Conservation (phyloP, 306 rosid genomes). For the Neltuma alba region DNA sequence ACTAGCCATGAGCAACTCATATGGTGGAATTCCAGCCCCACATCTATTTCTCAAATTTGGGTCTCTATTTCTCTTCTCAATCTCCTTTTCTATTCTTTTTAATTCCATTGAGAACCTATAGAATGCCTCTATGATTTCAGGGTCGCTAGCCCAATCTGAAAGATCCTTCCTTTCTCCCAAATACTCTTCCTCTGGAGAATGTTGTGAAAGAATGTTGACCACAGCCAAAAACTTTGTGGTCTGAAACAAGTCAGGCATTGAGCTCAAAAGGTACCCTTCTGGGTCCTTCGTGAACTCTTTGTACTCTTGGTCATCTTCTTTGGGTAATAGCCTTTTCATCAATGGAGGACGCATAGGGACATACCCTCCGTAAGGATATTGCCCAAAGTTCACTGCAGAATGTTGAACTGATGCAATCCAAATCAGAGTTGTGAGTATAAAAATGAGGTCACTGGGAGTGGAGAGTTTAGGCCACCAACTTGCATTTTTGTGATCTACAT, state of each 20-base stretch:
- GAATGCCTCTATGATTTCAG: constrained; percentile 43
- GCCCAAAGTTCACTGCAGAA: neutral
- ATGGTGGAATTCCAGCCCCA: constrained; percentile 48
- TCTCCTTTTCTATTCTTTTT: constrained; percentile 39
- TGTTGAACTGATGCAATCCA: neutral
- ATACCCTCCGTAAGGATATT: neutral
- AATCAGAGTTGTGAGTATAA: constrained; percentile 24
- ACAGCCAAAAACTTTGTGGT: constrained; percentile 39
- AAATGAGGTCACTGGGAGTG: constrained; percentile 30
- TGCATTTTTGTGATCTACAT: constrained; percentile 58
- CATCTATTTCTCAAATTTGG: constrained; percentile 41
- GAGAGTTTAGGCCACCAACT: constrained; percentile 75
- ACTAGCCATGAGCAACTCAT: constrained; percentile 42
- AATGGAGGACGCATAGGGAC: neutral
- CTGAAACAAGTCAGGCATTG: constrained; percentile 38
- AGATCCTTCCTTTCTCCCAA: constrained; percentile 41
- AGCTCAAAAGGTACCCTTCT: constrained; percentile 30
- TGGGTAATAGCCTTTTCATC: neutral
- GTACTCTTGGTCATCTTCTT: neutral
- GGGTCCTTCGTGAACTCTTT: constrained; percentile 21
- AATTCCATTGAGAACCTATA: constrained; percentile 40
- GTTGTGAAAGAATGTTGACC: constrained; percentile 40
- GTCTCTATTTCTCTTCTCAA: constrained; percentile 41
- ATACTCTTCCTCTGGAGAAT: constrained; percentile 41
- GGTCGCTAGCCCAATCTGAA: constrained; percentile 39